phyloP scores from a whole-genome alignment of 768 basidiomycete genomes.

The Pisolithus sp. region DNA sequence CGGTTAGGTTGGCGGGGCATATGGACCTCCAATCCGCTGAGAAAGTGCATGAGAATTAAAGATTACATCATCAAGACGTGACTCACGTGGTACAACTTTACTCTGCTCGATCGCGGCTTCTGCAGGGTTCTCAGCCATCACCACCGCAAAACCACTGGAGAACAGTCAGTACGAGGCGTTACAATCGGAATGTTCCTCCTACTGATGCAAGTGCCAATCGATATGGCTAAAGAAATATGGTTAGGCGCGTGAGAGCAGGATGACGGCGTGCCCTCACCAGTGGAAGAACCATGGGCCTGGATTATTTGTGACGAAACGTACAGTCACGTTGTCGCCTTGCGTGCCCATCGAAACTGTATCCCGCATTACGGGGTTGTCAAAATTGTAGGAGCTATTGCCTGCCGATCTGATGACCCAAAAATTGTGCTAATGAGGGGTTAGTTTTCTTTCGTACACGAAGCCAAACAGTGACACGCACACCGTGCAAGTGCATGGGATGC shows the following conservation, averaged over 20 bases:
- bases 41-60: no score
- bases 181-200: not conserved
- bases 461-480: not conserved
- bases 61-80: no score
- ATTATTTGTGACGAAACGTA: conserved; percentile 49
- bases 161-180: not conserved
- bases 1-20: no score
- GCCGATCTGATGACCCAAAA: conserved; percentile 43
- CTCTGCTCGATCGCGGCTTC: conserved; percentile 1
- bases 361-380: conserved; percentile 46
- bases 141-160: conserved; percentile 1
- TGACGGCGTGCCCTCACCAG: conserved; percentile 6
- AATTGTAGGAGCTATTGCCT: conserved; percentile 34
- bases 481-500: conserved; percentile 15
- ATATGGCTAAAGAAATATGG: conserved; percentile 6
- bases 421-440: conserved; percentile 27
- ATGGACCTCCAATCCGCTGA: no score
- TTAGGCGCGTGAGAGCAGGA: not conserved
- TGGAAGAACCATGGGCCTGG: conserved; percentile 37
- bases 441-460: not conserved
- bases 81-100: not conserved
- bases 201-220: conserved; percentile 17
- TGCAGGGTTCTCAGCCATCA: conserved; percentile 1
- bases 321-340: conserved; percentile 24
- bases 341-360: conserved; percentile 35